Evolutionary conservation across 2,329 filamentous ascomycete genomes (phyloP), one percentile per base, ranked within the genome.

Genomic region (Curvularia hawaiiensis): DNA sequence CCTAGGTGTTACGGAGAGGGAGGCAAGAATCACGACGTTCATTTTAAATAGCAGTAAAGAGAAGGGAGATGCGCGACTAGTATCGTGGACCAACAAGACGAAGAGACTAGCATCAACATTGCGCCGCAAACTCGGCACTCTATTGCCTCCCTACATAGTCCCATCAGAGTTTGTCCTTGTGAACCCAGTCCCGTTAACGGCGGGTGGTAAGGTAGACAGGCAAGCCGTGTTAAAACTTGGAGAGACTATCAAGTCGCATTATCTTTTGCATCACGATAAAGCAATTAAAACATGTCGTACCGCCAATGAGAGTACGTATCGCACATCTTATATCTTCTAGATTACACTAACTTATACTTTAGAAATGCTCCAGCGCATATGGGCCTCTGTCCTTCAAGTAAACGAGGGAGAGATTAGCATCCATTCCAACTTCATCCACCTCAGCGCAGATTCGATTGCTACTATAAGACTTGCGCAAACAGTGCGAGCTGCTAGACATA

Each of bases 11-110:
- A n/a, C n/a, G n/a, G 40, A 43, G 40, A 43, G n/a, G 11, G 40
- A 43, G 40, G 40, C 40, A 43, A 43, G 40, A 43, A 43, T 43
- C 40, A 43, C 40, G 40, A 18, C 40, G 40, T 43, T 43, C 40
- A 43, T 43, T 22, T 20, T 43, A 18, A 43, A 18, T 18, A 18
- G 40, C n/a, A 18, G 40, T 14, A 18, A 43, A 22, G 40, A 43
- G 14, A 43, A 3, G 40, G 40, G 40, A 43, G 40, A 43, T 11
- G 40, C n/a, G 18, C 40, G 40, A 43, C 40, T 43, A 43, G 40
- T 43, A 22, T 22, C 40, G n/a, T 3, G 40, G 40, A 43, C 40
- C 3, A 18, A 43, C 3, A 20, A 43, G n/a, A 43, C 40, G 16
- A 43, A 43, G 40, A 43, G 22, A 11, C 40, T 43, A 18, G 40